phyloP scores from a whole-genome alignment of 2,329 filamentous ascomycete species.

The Ophiostoma sp. region DNA sequence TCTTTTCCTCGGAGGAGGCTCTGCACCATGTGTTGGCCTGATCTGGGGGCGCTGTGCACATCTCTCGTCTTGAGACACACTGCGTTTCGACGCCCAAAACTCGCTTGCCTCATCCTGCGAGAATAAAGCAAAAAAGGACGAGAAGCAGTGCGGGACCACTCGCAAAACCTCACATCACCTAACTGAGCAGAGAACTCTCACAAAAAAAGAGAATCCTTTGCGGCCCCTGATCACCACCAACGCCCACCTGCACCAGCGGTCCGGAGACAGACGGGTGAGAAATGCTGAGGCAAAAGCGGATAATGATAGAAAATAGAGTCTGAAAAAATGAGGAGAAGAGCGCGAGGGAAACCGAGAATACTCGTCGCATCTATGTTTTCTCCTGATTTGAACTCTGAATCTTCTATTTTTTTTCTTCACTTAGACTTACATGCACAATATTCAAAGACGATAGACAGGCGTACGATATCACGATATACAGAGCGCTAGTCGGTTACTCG shows the following conservation, averaged over 20 bases:
- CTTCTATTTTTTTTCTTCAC: neutral
- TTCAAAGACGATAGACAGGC: too few relatives aligned
- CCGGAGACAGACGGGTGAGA: neutral
- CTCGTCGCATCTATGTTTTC: neutral
- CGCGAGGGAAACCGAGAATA: neutral
- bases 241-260: neutral
- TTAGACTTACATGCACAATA: neutral
- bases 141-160: neutral
- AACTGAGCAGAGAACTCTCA: neutral
- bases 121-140: neutral
- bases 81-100: slow-evolving; percentile 14
- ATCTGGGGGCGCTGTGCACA: slow-evolving; percentile 2
- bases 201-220: neutral
- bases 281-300: neutral
- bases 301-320: neutral
- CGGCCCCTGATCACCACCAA: slow-evolving; percentile 18
- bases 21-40: neutral
- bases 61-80: slow-evolving; percentile 18
- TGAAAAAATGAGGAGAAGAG: neutral
- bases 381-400: neutral
- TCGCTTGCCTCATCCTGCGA: slow-evolving; percentile 9
- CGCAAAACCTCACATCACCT: neutral
- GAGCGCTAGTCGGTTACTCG: neutral
- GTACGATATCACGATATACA: neutral
- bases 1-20: neutral